Conservation (phyloP, 1,139 yeast species). For the Candida gigantensis region DNA sequence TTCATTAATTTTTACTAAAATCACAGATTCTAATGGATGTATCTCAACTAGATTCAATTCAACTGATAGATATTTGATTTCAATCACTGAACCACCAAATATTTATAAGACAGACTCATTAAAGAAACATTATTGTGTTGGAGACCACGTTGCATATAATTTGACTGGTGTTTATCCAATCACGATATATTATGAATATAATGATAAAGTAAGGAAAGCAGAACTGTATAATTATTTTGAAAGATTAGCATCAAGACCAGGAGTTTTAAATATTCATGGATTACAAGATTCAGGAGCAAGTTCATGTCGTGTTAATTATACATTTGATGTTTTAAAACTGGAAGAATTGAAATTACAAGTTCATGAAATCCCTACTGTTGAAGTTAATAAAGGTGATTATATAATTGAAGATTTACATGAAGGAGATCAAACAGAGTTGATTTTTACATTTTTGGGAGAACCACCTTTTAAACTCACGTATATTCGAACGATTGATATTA, state of each 20-base stretch:
- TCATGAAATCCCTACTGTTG: conserved; percentile 90
- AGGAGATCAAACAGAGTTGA: conserved; percentile 79
- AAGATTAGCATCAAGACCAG: conserved; percentile 81
- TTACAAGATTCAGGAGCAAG: conserved; percentile 73
- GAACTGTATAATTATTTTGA: conserved; percentile 56
- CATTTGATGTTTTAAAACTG: conserved; percentile 33
- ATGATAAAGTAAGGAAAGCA: conserved; percentile 60
- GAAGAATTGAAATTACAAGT: conserved; percentile 54
- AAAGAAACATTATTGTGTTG: conserved; percentile 73
- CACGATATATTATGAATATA: conserved; percentile 70
- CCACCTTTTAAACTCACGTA: conserved; percentile 72
- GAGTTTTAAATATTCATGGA: conserved; percentile 65
- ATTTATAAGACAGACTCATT: conserved; percentile 43
- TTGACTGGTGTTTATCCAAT: conserved; percentile 83
- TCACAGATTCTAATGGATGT: conserved; percentile 77
- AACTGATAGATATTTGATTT: conserved; percentile 42
- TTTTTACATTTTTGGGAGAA: conserved; percentile 64
- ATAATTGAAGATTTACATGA: conserved; percentile 81
- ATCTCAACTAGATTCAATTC: conserved; percentile 39
- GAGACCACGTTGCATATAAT: conserved; percentile 80
- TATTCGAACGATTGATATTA: conserved; percentile 46
- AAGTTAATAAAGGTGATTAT: conserved; percentile 73
- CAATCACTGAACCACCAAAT: conserved; percentile 76
- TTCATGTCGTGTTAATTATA: conserved; percentile 67
- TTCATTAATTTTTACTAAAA: conserved; percentile 53